A percentile compares a stretch with the other conserved stretches of the same genome.
phyloP scores from a whole-genome alignment of 2,329 filamentous ascomycete species.

The Aspergillus japonicus region DNA sequence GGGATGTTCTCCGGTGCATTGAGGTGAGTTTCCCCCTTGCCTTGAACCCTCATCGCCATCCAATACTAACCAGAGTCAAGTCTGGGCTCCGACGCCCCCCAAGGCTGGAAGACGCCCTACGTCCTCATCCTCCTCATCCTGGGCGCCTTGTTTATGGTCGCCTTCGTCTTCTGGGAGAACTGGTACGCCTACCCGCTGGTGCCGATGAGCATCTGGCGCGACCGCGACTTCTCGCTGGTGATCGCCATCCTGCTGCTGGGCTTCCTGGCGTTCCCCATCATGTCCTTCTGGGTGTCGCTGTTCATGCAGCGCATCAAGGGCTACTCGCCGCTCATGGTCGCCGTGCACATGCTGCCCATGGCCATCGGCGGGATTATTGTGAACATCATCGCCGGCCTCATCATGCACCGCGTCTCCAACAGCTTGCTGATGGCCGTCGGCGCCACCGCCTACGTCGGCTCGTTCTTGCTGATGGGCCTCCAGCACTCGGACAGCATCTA shows the following conservation, averaged over 20 bases:
- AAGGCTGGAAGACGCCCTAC: constrained; percentile 63
- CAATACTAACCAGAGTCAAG: constrained; percentile 21
- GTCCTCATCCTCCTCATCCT: constrained; percentile 63
- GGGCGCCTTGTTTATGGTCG: constrained; percentile 55
- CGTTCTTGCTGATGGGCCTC: constrained; percentile 58
- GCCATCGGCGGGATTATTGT: constrained; percentile 62
- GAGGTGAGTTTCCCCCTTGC: constrained; percentile 25
- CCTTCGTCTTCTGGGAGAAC: constrained; percentile 64
- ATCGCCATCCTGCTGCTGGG: constrained; percentile 59
- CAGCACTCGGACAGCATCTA: constrained; percentile 53
- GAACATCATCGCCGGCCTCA: constrained; percentile 61
- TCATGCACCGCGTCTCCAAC: constrained; percentile 65
- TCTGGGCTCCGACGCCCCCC: constrained; percentile 54
- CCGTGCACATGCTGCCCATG: constrained; percentile 65
- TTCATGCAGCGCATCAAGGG: constrained; percentile 61
- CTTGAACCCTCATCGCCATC: no score
- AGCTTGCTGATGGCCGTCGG: constrained; percentile 60
- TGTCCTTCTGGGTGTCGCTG: constrained; percentile 63
- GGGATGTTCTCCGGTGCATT: constrained; percentile 64
- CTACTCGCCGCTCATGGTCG: constrained; percentile 58
- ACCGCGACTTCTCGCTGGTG: constrained; percentile 64
- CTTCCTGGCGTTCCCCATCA: constrained; percentile 61
- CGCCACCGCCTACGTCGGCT: constrained; percentile 42
- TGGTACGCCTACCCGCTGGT: constrained; percentile 52
- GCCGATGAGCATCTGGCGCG: constrained; percentile 57